Evolutionary conservation across 495 filamentous ascomycete species (phyloP).

Genomic region (Amphirosellinia nigrospora): DNA sequence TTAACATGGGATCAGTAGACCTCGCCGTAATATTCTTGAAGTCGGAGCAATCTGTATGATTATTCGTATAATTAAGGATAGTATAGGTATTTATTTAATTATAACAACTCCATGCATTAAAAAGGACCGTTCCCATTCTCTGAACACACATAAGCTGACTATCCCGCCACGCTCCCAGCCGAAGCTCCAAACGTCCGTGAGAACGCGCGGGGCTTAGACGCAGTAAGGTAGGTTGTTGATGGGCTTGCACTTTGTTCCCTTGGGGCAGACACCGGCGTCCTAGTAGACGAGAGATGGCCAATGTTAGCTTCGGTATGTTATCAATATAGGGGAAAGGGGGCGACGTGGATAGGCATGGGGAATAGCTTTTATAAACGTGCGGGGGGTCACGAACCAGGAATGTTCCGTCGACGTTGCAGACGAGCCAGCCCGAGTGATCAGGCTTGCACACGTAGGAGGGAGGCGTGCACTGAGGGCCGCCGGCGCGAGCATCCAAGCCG

Average conservation of each 20-base stretch:
- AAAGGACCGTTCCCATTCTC: slow-evolving; percentile 11
- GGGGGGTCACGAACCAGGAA: slow-evolving; percentile 38
- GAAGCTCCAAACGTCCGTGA: background rate
- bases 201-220: slow-evolving; percentile 14
- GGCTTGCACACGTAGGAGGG: slow-evolving; percentile 35
- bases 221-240: slow-evolving; percentile 40
- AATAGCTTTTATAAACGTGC: slow-evolving; percentile 1
- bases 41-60: background rate
- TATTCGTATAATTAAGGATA: background rate
- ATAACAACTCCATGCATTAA: background rate
- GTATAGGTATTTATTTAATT: no score
- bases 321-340: background rate
- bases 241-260: slow-evolving; percentile 30
- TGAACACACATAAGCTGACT: background rate
- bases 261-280: slow-evolving; percentile 34
- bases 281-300: background rate
- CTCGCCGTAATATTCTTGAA: background rate
- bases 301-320: slow-evolving; percentile 17
- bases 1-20: background rate
- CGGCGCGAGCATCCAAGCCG: slow-evolving; percentile 5
- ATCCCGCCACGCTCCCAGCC: background rate
- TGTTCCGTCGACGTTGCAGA: slow-evolving; percentile 48
- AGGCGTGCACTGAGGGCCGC: slow-evolving; percentile 26
- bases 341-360: background rate
- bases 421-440: slow-evolving; percentile 37